Base-by-base conservation (phyloP, 768 basidiomycete species). In the Mrakia hoshinonis region DNA sequence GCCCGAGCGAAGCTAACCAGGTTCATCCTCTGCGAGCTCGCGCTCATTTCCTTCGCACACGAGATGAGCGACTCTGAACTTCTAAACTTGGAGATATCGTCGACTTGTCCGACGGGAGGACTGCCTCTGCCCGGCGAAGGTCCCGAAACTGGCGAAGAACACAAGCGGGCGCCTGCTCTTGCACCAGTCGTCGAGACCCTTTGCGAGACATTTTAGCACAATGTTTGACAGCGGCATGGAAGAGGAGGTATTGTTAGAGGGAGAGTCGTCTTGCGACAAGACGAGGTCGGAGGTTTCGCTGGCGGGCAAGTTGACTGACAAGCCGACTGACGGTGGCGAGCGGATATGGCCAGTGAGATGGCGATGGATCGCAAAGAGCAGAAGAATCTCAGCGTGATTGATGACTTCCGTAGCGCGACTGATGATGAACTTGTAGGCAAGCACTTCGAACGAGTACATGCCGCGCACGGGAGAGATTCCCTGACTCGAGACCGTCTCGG, bases 141-240 rank as follows among this genome's bases (percentile, higher is more conserved):
- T 72, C 54, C 22, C 47, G 62, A 5, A 77, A 63, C n/a, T 72
- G 46, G 4, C 69, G 67, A 10, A 79, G 72, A 75, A 74, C 4
- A 75, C 61, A 29, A 79, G 66, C 18, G 77, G 20, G 9, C 73
- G 69, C 46, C 76, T 29, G 6, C 73, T 70, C 18, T 66, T 64
- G 61, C 78, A 79, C 9, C 79, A 76, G 11, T 75, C 75, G n/a
- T 75, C 74, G 0, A 68, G 58, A 39, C 77, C 78, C 39, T 73
- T 69, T 1, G 67, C 61, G 0, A 78, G 67, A 49, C 77, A 76
- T 43, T 73, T 68, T 69, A 73, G 58, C 52, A 79, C 70, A 54
- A 79, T 75, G 31, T 76, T 75, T n/a, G 70, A 74, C 1, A 78
- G 73, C 24, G 69, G 63, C n/a, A 58, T 18, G 1, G 77, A 75